These are phyloP conservation scores for Trametes punicea DNA, from an alignment of 768 basidiomycete genomes.

Conservation along the genomic window DNA sequence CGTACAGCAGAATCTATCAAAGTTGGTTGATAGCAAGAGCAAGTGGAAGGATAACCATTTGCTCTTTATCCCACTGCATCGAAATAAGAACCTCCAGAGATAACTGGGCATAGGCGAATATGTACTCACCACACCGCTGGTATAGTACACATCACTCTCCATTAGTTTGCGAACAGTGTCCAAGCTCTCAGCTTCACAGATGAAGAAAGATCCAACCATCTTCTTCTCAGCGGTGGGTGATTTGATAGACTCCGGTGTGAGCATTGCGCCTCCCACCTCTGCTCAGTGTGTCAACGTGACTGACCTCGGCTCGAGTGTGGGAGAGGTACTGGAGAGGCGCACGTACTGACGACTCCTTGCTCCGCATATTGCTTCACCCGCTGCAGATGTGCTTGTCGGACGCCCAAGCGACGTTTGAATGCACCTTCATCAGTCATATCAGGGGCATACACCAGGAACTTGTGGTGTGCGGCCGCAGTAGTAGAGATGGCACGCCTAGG, in stretches of 20 bases:
- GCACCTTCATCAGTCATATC: constrained; percentile 60
- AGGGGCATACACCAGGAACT: constrained; percentile 63
- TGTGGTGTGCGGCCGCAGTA: constrained; percentile 17
- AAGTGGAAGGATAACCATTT: constrained; percentile 47
- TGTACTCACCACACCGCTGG: constrained; percentile 38
- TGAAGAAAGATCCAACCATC: constrained; percentile 57
- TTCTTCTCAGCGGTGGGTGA: constrained; percentile 46
- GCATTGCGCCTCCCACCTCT: constrained; percentile 58
- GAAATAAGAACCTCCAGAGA: neutral
- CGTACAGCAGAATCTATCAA: too few relatives aligned
- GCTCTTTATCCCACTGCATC: constrained; percentile 56
- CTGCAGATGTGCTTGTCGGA: constrained; percentile 51
- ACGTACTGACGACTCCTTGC: constrained; percentile 51
- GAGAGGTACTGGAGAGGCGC: constrained; percentile 5
- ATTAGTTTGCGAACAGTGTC: constrained; percentile 41
- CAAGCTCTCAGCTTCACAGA: constrained; percentile 52
- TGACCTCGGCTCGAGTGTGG: neutral
- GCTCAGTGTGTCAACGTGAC: constrained; percentile 32
- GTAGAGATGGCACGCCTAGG: neutral
- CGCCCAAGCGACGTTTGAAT: constrained; percentile 52
- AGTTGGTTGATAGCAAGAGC: constrained; percentile 34
- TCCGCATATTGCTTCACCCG: constrained; percentile 39
- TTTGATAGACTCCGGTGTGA: constrained; percentile 56
- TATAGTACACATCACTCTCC: constrained; percentile 44
- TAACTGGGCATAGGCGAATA: neutral